Base-by-base conservation (phyloP, 306 rosid genomes). In the Acacia melanoxylon region DNA sequence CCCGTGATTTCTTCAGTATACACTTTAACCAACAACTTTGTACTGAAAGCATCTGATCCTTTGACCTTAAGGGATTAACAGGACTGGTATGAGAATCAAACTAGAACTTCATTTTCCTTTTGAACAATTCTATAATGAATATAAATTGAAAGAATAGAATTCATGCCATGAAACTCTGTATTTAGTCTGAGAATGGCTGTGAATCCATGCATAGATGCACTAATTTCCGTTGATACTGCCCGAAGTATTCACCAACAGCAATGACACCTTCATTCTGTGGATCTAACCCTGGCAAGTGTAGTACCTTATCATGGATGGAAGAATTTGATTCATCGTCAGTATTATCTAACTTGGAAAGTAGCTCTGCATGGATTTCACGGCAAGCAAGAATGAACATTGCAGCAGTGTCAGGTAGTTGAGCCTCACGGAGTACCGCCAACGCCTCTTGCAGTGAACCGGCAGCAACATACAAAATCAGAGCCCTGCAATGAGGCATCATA, bases 191-290 rank as follows among this genome's bases (percentile, higher is more conserved):
- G 83, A 78, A 88, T 41, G 99, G 98, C 72, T 87, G 89, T 5
- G 97, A 87, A 83, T 96, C 97, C 98, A 96, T 92, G 94, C 99
- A 96, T 22, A 96, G 92, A 76, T 96, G 99, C 80, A 93, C 98
- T 81, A 96, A 84, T 79, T 92, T 96, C 78, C 94, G 85, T 78
- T 96, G 98, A 76, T 96, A 93, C 85, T 96, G 86, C 56, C 94
- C 97, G 75, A 84, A 92, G 83, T 89, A 93, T 90, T 96, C 99
- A 77, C 90, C 24, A 13, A 92, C 97, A 65, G 97, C 94, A 75
- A 91, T 78, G 40, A 96, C 97, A 72, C 92, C 98, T 81, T 90
- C 94, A 68, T 91, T 96, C 77, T 88, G 87, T 1, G 97, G 94
- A 86, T 90, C 92, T 83, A 96, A 83, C 63, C 91, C 97, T 2